Evolutionary conservation across 2,329 filamentous ascomycete species (phyloP).

Genomic region (Calcarisporium arbuscula): DNA sequence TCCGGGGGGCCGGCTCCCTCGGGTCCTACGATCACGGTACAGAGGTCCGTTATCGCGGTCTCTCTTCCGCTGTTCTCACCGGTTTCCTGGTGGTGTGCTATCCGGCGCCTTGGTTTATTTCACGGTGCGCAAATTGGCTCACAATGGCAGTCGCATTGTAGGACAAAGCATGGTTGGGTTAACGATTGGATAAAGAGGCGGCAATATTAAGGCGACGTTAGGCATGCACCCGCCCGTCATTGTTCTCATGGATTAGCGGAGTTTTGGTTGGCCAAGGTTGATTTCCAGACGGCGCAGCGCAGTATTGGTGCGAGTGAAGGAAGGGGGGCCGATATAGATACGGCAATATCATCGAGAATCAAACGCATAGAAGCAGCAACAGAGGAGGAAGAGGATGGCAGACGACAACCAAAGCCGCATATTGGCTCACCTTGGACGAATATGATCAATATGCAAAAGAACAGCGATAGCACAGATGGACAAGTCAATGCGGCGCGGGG

Average conservation of each 20-base stretch:
- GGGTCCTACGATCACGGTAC: no score
- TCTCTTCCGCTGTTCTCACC: no score
- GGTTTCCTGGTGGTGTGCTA: not conserved
- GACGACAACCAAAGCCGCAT: not conserved
- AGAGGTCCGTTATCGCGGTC: no score
- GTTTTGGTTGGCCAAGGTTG: conserved; percentile 2
- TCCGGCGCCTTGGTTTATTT: not conserved
- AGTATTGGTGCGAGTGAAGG: conserved; percentile 3
- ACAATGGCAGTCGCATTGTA: not conserved
- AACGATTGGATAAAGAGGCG: conserved; percentile 1
- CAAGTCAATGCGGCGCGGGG: not conserved
- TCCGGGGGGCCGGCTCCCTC: no score
- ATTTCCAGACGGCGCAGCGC: conserved; percentile 1
- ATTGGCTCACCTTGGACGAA: not conserved
- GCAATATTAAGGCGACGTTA: not conserved
- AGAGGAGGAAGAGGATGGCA: not conserved
- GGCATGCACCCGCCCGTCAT: not conserved
- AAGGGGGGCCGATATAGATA: no score
- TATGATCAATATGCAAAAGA: not conserved
- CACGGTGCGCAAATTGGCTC: no score
- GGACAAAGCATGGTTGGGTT: not conserved
- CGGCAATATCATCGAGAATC: not conserved
- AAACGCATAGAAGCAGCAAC: not conserved
- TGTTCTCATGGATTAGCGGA: conserved; percentile 3
- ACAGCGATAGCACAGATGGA: no score